A percentile compares a stretch with the other conserved stretches of the same genome.
Evolutionary conservation across 345 rosid genomes (phyloP).

Genomic region (Punica granatum): DNA sequence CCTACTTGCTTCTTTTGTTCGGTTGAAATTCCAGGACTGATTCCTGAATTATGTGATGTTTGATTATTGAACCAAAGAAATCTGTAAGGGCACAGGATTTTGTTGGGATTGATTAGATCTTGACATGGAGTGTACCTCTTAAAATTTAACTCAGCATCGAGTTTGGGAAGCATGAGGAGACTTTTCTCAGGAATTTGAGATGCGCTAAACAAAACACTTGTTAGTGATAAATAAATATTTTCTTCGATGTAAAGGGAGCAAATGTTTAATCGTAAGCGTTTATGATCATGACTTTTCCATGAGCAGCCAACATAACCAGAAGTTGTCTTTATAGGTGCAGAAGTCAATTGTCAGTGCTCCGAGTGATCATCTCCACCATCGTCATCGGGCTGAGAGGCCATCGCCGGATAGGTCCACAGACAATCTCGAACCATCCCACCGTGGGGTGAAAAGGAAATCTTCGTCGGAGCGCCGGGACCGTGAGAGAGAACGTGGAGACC

Average conservation of each 20-base stretch:
- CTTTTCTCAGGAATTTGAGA: neutral
- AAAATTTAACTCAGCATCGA: neutral
- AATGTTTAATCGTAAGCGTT: neutral
- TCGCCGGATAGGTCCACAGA: slow-evolving; percentile 26
- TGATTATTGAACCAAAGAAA: neutral
- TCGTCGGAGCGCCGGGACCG: slow-evolving; percentile 35
- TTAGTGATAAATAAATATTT: neutral
- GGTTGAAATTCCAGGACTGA: neutral
- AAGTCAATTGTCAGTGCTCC: slow-evolving; percentile 32
- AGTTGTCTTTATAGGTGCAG: slow-evolving; percentile 18
- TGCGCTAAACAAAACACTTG: no score
- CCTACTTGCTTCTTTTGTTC: neutral
- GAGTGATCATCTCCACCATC: no score
- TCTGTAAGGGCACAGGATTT: neutral
- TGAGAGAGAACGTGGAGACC: slow-evolving; percentile 27
- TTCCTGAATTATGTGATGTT: neutral
- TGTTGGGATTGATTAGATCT: neutral
- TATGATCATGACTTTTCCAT: neutral
- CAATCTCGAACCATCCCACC: slow-evolving; percentile 34
- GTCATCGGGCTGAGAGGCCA: no score
- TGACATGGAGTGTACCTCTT: no score
- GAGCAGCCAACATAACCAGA: neutral
- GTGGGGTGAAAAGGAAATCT: slow-evolving; percentile 58
- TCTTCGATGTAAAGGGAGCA: neutral
- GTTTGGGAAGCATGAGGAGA: neutral